Evolutionary conservation across 2,329 filamentous ascomycete species (phyloP).

Genomic region (Fonsecaea pugnacius): DNA sequence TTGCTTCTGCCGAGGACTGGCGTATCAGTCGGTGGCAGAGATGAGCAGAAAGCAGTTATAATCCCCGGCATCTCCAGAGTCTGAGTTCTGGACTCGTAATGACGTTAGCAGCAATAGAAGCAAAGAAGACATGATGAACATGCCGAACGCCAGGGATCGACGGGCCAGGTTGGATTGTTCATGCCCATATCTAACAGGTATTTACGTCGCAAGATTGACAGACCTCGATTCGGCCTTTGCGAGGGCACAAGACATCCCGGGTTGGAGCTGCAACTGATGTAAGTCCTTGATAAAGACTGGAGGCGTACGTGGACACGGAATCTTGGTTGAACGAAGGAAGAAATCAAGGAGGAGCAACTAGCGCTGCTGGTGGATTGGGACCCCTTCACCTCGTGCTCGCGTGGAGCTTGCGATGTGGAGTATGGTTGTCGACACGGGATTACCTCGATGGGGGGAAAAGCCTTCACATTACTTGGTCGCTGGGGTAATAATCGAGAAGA

Average conservation of each 20-base stretch:
- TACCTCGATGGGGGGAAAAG: neutral
- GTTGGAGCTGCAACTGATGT: neutral
- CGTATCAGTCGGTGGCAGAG: neutral
- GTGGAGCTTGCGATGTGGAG: slow-evolving; percentile 1
- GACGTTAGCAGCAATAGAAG: neutral
- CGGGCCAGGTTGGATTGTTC: neutral
- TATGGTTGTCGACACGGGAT: neutral
- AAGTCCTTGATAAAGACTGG: neutral
- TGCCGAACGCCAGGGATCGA: neutral
- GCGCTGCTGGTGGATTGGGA: neutral
- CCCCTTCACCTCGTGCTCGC: neutral
- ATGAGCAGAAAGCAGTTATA: neutral
- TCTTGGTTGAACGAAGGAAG: neutral
- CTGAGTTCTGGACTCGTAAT: neutral
- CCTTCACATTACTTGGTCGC: neutral
- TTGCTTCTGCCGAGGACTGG: too few relatives aligned
- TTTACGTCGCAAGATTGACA: neutral
- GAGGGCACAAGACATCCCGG: neutral
- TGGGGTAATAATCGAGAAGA: neutral
- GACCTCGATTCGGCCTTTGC: neutral
- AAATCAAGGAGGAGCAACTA: neutral
- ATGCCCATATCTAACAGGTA: neutral
- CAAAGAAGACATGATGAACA: neutral
- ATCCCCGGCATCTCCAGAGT: neutral
- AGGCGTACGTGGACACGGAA: neutral